Evolutionary conservation across 441 rosid species (phyloP).

Genomic region (Brassica balearica): DNA sequence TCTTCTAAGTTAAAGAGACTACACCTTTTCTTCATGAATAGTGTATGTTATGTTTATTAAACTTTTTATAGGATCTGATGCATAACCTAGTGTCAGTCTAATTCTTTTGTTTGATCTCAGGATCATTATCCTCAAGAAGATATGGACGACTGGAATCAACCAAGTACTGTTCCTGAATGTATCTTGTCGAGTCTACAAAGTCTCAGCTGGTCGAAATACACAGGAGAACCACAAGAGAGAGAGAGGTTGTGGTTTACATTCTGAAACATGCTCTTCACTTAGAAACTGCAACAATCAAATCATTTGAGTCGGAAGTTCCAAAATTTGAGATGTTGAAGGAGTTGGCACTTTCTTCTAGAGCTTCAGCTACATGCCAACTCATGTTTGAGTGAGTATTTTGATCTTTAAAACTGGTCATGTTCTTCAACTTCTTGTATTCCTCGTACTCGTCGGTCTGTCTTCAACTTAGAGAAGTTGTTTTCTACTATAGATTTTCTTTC

Average conservation of each 20-base stretch:
- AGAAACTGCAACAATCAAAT: conserved; percentile 8
- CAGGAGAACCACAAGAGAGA: background rate
- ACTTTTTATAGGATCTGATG: background rate
- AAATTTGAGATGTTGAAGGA: background rate
- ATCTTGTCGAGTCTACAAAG: conserved; percentile 15
- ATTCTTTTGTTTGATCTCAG: background rate
- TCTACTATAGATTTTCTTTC: background rate
- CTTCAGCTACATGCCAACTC: background rate
- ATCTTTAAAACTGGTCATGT: background rate
- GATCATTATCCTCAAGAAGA: background rate
- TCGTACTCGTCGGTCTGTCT: conserved; percentile 1
- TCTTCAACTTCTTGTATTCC: background rate
- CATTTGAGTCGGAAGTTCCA: fast-evolving
- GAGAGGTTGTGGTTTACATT: conserved; percentile 17
- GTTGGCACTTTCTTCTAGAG: background rate
- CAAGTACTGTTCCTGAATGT: conserved; percentile 33
- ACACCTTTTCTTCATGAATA: background rate
- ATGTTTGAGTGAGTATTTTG: background rate
- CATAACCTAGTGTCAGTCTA: background rate
- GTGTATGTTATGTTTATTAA: background rate
- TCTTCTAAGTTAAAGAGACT: background rate
- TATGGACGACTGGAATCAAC: background rate
- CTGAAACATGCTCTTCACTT: conserved; percentile 8
- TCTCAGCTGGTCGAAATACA: background rate
- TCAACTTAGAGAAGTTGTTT: background rate